Base-by-base conservation (phyloP, 73 alveolate species). In the Stentor coeruleus region DNA sequence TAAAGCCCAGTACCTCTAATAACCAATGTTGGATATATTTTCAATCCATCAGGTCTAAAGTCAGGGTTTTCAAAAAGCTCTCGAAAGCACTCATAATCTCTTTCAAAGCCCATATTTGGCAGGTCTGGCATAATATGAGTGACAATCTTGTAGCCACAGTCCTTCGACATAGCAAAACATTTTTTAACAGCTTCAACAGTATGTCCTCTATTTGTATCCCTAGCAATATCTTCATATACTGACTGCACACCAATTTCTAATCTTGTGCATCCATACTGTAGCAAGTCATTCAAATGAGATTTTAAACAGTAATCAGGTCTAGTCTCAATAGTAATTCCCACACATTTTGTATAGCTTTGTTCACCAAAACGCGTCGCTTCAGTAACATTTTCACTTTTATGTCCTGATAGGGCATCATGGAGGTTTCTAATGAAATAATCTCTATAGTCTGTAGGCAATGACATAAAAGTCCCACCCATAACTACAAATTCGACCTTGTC, bases 51-150 rank as follows among this genome's bases (percentile, higher is more conserved):
- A 35, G 99, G 94, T 75, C 99, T 88, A 85, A 94, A 97, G 60
- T 86, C 96, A 1, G 99, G 99, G 87, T 97, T 97, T 87, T 95
- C 98, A 77, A 97, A 97, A 87, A 93, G 96, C 86, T 97, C 99
- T 87, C 93, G 93, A 81, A 97, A 97, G 81, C 99, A 90, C 81
- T 93, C 98, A n/a, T 94, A 91, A 89, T 97, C 99, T 84, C 99
- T 93, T 59, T 95, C 99, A 84, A 90, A 86, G 14, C 99, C 99
- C 99, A 96, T 97, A 84, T 97, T 97, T 3, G 99, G 99, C 58
- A 97, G 88, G 88, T 97, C 99, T 42, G 99, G 99, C 99, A 97
- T 97, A 97, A 97, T 92, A 86, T 97, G 99, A 33, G 98, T 96
- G 40, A 96, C 96, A 3, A 97, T 96, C 85, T 97, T 97, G 58